Percentiles rank a stretch among this genome's conserved stretches.
These are phyloP conservation scores for Exophiala phaeomuriformis DNA, from an alignment of 2,329 filamentous ascomycete genomes.

Conservation along the genomic window DNA sequence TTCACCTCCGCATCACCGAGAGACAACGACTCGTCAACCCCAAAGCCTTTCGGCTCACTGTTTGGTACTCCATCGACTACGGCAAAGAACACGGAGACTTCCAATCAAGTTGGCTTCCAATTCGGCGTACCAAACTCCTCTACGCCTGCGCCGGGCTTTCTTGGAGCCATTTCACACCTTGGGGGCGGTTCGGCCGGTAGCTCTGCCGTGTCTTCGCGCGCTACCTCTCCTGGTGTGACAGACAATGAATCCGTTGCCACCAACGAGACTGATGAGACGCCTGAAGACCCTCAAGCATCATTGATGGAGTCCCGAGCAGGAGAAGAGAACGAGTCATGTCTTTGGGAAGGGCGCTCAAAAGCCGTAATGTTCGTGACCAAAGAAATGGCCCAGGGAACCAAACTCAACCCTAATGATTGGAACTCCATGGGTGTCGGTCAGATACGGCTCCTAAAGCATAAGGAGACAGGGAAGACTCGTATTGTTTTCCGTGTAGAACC, in stretches of 20 bases:
- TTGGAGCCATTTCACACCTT: conserved; percentile 28
- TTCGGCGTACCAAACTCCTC: conserved; percentile 30
- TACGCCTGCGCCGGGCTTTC: conserved; percentile 25
- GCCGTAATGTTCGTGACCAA: conserved; percentile 54
- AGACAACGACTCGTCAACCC: conserved; percentile 20
- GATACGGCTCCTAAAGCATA: conserved; percentile 66
- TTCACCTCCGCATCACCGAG: conserved; percentile 29
- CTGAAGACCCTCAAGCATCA: conserved; percentile 55
- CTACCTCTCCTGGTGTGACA: conserved; percentile 42
- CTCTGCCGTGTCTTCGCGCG: conserved; percentile 37
- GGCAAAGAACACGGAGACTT: conserved; percentile 18
- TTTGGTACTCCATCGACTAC: conserved; percentile 28
- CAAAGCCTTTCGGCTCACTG: conserved; percentile 30
- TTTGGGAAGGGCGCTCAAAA: conserved; percentile 66
- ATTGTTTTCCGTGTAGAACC: conserved; percentile 69
- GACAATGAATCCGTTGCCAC: conserved; percentile 37
- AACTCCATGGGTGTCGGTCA: conserved; percentile 62
- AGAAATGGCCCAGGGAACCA: conserved; percentile 38
- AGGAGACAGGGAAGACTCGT: conserved; percentile 58
- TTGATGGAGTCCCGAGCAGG: conserved; percentile 59
- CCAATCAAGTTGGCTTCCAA: conserved; percentile 32
- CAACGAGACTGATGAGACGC: conserved; percentile 46
- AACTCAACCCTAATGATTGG: conserved; percentile 48
- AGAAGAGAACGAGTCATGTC: conserved; percentile 63
- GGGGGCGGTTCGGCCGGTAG: conserved; percentile 30